Evolutionary conservation across 495 filamentous ascomycete genomes (phyloP).

Genomic region (Haplographium delicatum): DNA sequence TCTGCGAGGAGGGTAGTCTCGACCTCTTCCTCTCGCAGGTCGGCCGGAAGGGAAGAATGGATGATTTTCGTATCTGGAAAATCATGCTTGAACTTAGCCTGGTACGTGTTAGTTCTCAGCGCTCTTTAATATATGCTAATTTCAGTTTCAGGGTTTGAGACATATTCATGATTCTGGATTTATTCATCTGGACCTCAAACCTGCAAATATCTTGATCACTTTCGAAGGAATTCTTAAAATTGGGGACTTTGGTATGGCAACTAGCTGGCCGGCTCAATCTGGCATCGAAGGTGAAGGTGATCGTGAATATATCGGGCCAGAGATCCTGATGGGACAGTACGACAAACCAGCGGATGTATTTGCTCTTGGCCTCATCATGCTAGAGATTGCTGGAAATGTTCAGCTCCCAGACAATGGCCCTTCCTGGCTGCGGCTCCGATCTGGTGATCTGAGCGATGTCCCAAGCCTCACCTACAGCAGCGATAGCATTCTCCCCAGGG

Average conservation of each 20-base stretch:
- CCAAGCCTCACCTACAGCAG: constrained; percentile 77
- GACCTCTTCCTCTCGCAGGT: constrained; percentile 73
- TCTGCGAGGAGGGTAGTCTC: constrained; percentile 85
- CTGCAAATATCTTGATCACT: constrained; percentile 86
- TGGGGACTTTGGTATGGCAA: constrained; percentile 91
- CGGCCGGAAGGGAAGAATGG: constrained; percentile 76
- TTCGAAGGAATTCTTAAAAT: constrained; percentile 92
- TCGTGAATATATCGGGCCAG: constrained; percentile 90
- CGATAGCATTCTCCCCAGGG: constrained; percentile 62
- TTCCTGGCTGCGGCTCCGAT: constrained; percentile 80
- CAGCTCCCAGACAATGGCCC: constrained; percentile 86
- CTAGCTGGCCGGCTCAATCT: constrained; percentile 65
- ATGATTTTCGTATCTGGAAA: constrained; percentile 99
- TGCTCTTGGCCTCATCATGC: constrained; percentile 85
- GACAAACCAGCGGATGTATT: constrained; percentile 93
- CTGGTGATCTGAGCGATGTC: constrained; percentile 80
- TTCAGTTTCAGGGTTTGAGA: constrained; percentile 62
- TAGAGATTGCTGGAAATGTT: constrained; percentile 90
- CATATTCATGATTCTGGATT: constrained; percentile 83
- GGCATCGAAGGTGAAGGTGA: constrained; percentile 89
- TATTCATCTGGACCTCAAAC: constrained; percentile 93
- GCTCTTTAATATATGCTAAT: constrained; percentile 4
- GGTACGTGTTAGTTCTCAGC: constrained; percentile 43
- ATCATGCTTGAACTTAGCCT: constrained; percentile 76
- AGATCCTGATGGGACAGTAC: constrained; percentile 75